Evolutionary conservation across 495 filamentous ascomycete genomes (phyloP).

Genomic region (Trichoderma parareesei): DNA sequence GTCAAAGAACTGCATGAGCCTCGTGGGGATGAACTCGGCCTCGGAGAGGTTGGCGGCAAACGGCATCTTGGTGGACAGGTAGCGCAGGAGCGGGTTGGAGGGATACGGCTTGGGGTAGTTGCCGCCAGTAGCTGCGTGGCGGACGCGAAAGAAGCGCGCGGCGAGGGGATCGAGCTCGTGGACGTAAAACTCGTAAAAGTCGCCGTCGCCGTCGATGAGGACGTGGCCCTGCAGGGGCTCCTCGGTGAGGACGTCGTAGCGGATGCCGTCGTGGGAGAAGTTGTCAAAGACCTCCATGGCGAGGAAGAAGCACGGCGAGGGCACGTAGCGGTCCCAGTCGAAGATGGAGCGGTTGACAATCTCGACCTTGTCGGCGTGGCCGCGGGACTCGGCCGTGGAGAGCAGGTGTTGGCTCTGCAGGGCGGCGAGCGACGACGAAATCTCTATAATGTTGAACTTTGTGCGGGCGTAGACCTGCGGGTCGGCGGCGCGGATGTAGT

Average conservation of each 20-base stretch:
- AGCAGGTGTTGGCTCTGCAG: slow-evolving; percentile 66
- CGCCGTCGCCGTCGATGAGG: slow-evolving; percentile 73
- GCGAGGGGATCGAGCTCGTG: slow-evolving; percentile 73
- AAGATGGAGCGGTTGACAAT: slow-evolving; percentile 94
- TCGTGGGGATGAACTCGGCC: slow-evolving; percentile 90
- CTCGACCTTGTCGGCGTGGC: slow-evolving; percentile 79
- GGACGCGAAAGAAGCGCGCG: slow-evolving; percentile 69
- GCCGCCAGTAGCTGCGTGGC: slow-evolving; percentile 49
- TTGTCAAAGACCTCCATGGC: slow-evolving; percentile 99
- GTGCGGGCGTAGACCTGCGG: slow-evolving; percentile 91
- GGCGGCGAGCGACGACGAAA: slow-evolving; percentile 68
- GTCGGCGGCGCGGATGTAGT: slow-evolving; percentile 87
- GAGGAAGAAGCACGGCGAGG: slow-evolving; percentile 91
- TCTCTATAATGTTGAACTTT: slow-evolving; percentile 92
- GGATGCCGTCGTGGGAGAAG: slow-evolving; percentile 88
- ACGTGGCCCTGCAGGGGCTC: slow-evolving; percentile 77
- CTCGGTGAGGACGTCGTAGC: slow-evolving; percentile 71
- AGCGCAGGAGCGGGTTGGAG: slow-evolving; percentile 49
- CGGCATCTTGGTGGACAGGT: slow-evolving; percentile 52
- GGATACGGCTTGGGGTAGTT: slow-evolving; percentile 46
- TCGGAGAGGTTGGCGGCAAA: slow-evolving; percentile 63
- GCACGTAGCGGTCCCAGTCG: slow-evolving; percentile 78
- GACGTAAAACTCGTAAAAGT: slow-evolving; percentile 90
- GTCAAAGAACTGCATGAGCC: slow-evolving; percentile 94
- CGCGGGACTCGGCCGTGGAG: slow-evolving; percentile 51